Conservation (phyloP, 495 filamentous ascomycete genomes). For the Penicillium paxilli region DNA sequence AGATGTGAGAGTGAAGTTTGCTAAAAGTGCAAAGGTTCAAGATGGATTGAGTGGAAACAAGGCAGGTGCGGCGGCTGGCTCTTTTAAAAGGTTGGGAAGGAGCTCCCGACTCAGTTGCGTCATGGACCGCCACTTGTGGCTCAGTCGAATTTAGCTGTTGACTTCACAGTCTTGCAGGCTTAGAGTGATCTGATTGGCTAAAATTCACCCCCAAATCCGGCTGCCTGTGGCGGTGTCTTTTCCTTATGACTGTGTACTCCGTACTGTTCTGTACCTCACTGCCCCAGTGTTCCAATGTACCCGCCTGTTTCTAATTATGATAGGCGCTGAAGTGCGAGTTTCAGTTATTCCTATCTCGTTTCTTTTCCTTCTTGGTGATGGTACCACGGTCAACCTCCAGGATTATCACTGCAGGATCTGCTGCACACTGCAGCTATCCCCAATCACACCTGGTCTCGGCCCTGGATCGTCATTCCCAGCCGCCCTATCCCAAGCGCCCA, state of each 20-base stretch:
- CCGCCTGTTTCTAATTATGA: not conserved
- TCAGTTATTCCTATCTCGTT: not conserved
- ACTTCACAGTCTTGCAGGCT: too few relatives aligned
- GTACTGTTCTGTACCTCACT: too few relatives aligned
- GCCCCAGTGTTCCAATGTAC: not conserved
- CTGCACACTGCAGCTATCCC: conserved; percentile 3
- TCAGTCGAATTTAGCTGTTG: not conserved
- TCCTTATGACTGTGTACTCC: not conserved
- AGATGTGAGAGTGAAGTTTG: not conserved
- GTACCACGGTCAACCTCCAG: not conserved
- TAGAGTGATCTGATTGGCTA: conserved; percentile 4
- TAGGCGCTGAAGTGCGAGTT: conserved; percentile 2
- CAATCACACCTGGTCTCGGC: not conserved
- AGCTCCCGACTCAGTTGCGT: conserved; percentile 19
- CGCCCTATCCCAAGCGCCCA: conserved; percentile 20
- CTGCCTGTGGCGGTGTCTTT: conserved; percentile 1
- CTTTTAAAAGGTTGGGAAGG: conserved; percentile 19
- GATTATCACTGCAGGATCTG: conserved; percentile 2
- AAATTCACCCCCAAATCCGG: not conserved
- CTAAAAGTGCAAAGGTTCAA: too few relatives aligned
- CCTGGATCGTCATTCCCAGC: conserved; percentile 5
- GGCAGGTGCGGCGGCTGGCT: conserved; percentile 16
- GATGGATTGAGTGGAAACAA: conserved; percentile 6
- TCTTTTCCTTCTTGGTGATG: not conserved
- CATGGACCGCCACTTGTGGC: conserved; percentile 24